phyloP scores from a whole-genome alignment of 495 filamentous ascomycete species.

The Cladorrhinum samala region DNA sequence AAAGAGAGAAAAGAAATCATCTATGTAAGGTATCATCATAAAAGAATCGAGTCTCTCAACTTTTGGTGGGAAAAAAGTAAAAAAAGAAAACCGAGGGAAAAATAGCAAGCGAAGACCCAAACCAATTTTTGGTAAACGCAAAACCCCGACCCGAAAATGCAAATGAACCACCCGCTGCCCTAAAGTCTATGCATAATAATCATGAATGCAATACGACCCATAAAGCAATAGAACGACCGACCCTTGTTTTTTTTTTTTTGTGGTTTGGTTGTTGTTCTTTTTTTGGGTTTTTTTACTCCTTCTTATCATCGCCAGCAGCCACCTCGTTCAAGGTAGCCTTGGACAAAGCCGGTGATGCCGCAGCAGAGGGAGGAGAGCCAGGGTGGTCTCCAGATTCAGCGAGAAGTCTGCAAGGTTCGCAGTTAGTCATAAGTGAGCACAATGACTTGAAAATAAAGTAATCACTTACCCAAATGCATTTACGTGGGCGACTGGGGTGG shows the following conservation, averaged over 20 bases:
- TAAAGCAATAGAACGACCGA: slow-evolving; percentile 25
- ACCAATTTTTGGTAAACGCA: slow-evolving; percentile 30
- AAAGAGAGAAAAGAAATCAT: too few species aligned
- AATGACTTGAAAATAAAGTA: too few species aligned
- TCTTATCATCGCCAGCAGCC: slow-evolving; percentile 40
- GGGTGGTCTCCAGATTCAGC: slow-evolving; percentile 48
- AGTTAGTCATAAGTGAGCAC: too few species aligned
- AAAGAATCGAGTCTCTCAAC: too few species aligned
- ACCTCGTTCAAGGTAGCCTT: slow-evolving; percentile 57
- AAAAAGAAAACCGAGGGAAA: too few species aligned
- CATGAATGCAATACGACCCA: slow-evolving; percentile 27
- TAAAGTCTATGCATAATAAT: slow-evolving; percentile 35
- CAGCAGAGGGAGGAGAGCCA: slow-evolving; percentile 59
- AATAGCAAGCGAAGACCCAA: too few species aligned
- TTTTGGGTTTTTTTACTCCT: slow-evolving; percentile 30
- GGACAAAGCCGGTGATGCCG: slow-evolving; percentile 50
- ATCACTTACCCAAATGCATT: slow-evolving; percentile 93
- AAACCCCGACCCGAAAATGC: slow-evolving; percentile 36
- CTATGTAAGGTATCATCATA: too few species aligned
- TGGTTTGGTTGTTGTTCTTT: too few species aligned
- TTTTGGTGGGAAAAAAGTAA: too few species aligned
- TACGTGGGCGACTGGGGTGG: slow-evolving; percentile 58
- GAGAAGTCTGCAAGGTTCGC: slow-evolving; percentile 35
- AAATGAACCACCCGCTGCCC: slow-evolving; percentile 34
- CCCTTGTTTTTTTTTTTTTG: too few species aligned